Evolutionary conservation across 179 eudicot genomes (phyloP).

Genomic region (Vitellaria paradoxa): DNA sequence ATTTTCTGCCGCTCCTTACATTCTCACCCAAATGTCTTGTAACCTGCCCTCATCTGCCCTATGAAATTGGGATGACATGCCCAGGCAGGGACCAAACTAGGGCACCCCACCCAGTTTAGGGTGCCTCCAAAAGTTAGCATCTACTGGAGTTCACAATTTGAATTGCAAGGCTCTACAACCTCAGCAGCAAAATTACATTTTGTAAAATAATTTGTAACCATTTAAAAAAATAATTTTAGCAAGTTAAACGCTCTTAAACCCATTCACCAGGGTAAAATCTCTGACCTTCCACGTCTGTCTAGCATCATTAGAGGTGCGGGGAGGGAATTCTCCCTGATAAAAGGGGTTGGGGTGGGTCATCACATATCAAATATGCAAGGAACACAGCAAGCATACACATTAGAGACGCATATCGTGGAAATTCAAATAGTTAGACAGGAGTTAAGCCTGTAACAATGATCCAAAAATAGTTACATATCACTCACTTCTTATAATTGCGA

Average conservation of each 20-base stretch:
- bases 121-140: neutral
- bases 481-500: constrained; percentile 77
- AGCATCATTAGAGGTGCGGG: neutral
- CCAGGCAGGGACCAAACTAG: neutral
- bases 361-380: neutral
- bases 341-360: neutral
- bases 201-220: neutral
- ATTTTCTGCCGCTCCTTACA: neutral
- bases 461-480: constrained; percentile 3
- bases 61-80: neutral
- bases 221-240: neutral
- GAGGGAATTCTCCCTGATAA: neutral
- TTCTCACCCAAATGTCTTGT: neutral
- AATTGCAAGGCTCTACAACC: neutral
- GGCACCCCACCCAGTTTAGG: neutral
- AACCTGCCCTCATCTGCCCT: neutral
- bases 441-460: neutral
- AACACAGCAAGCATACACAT: constrained; percentile 13
- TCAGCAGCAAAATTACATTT: neutral
- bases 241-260: neutral
- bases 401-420: constrained; percentile 4
- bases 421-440: neutral
- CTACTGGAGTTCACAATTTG: neutral
- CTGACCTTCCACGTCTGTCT: neutral
- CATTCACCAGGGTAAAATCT: neutral